Evolutionary conservation across 73 alveolate species (phyloP).

Genomic region (Symbiodinium pilosum): DNA sequence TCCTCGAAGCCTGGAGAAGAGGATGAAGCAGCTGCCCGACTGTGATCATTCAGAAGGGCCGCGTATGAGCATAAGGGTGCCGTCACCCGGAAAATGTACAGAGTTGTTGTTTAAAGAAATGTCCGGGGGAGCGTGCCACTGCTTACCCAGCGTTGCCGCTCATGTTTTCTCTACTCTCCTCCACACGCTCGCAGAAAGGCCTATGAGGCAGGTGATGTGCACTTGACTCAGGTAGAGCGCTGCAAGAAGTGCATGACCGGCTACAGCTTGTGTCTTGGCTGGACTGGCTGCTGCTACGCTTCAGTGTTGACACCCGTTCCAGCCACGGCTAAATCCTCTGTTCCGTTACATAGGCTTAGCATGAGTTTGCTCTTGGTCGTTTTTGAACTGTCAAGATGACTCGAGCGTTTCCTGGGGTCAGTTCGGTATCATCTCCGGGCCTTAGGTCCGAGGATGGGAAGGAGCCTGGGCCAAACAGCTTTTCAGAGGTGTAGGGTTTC

Average conservation of each 20-base stretch:
- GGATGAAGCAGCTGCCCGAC: constrained; percentile 1
- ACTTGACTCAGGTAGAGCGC: constrained; percentile 49
- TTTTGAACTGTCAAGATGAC: not conserved
- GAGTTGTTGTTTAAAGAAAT: no score
- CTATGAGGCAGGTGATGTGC: not conserved
- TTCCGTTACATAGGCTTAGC: not conserved
- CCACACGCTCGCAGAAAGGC: no score
- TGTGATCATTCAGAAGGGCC: no score
- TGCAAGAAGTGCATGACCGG: constrained; percentile 86
- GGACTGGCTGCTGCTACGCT: no score
- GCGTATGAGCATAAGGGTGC: no score
- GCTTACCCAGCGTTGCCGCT: no score
- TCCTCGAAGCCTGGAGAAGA: constrained; percentile 43
- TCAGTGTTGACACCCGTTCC: not conserved
- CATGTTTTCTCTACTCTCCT: no score
- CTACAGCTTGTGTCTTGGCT: constrained; percentile 47
- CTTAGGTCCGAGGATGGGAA: not conserved
- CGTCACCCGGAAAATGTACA: no score
- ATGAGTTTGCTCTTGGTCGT: not conserved
- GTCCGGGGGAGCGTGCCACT: no score
- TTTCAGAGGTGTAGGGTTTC: no score
- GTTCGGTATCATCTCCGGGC: not conserved
- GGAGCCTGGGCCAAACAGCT: not conserved
- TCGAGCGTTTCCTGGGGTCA: not conserved
- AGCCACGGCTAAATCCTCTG: not conserved